phyloP scores from a whole-genome alignment of 2,329 filamentous ascomycete genomes.

The Rosellinia necatrix region DNA sequence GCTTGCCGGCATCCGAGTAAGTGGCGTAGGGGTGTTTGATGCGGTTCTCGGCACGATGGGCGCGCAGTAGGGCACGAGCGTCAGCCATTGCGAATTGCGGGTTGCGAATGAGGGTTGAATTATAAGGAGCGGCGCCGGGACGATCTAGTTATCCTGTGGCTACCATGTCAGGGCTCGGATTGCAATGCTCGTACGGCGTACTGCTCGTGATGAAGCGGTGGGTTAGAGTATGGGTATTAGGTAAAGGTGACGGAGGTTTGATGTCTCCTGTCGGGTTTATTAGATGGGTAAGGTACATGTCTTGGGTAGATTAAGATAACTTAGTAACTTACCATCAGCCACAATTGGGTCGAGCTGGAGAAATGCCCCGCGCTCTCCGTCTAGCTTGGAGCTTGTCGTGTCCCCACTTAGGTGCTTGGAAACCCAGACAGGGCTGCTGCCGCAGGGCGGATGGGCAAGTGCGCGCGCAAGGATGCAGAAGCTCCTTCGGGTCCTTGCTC shows the following conservation, averaged over 20 bases:
- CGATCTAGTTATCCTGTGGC: no score
- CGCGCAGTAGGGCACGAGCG: slow-evolving; percentile 77
- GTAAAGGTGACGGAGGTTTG: neutral
- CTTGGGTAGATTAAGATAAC: slow-evolving; percentile 16
- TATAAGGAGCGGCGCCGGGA: no score
- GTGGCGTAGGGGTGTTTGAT: slow-evolving; percentile 71
- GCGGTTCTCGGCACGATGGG: slow-evolving; percentile 74
- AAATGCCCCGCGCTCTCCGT: slow-evolving; percentile 23
- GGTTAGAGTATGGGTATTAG: neutral
- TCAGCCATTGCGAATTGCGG: slow-evolving; percentile 73
- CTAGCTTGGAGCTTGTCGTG: neutral
- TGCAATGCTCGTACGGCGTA: no score
- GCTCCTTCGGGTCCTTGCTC: no score
- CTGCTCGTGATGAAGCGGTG: neutral
- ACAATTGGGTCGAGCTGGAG: slow-evolving; percentile 22
- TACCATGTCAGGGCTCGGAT: no score
- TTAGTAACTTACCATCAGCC: slow-evolving; percentile 16
- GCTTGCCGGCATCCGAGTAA: slow-evolving; percentile 70
- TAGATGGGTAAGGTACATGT: neutral
- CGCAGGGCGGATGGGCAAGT: no score
- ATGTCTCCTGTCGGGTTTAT: neutral
- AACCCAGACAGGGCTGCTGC: no score
- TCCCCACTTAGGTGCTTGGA: slow-evolving; percentile 1
- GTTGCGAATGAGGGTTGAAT: no score
- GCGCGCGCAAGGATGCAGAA: no score